A percentile compares a stretch with the other conserved stretches of the same genome.
Evolutionary conservation across 257 asterid species (phyloP).

Genomic region (Sherardia arvensis): DNA sequence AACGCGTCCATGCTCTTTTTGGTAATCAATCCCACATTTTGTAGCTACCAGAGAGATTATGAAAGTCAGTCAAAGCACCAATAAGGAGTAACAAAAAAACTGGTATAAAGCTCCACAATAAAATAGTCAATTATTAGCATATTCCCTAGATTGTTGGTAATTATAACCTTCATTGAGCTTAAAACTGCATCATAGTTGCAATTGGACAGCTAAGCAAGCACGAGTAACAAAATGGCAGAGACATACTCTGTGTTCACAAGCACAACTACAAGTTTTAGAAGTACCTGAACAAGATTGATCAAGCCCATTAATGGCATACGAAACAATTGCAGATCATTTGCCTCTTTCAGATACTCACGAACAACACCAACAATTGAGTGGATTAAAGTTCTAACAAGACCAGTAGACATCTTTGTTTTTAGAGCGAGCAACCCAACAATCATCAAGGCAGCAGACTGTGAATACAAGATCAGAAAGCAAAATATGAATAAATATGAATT

Average conservation of each 20-base stretch:
- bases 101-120: neutral
- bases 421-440: conserved; percentile 72
- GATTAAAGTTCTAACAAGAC: conserved; percentile 53
- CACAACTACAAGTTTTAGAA: neutral
- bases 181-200: neutral
- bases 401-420: conserved; percentile 54
- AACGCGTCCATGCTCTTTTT: conserved; percentile 58
- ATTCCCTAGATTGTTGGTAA: neutral
- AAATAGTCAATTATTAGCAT: neutral
- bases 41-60: conserved; percentile 42
- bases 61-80: conserved; percentile 10
- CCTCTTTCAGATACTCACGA: conserved; percentile 44
- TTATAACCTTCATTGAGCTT: neutral
- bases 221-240: neutral
- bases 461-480: neutral
- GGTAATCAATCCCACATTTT: conserved; percentile 58
- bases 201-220: neutral
- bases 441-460: conserved; percentile 85
- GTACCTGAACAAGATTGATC: conserved; percentile 82
- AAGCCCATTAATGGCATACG: conserved; percentile 71
- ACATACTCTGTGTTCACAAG: neutral
- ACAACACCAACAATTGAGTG: conserved; percentile 55
- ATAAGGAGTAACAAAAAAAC: neutral
- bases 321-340: conserved; percentile 53
- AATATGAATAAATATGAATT: neutral